Conservation (phyloP, 2,329 filamentous ascomycete species). For the Pseudovirgaria hyperparasitica region DNA sequence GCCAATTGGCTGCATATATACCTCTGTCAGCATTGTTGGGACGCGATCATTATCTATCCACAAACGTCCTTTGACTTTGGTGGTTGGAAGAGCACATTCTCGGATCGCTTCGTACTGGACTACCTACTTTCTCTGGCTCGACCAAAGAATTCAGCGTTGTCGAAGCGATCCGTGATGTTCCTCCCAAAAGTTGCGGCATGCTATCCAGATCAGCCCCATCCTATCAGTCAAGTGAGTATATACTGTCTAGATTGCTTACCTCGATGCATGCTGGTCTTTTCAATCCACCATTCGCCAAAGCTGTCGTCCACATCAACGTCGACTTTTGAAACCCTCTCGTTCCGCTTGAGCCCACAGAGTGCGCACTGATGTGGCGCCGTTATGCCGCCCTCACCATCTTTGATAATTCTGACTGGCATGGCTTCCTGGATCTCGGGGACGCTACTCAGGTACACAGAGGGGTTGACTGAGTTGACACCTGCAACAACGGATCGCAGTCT, state of each 20-base stretch:
- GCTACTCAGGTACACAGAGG: constrained; percentile 21
- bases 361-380: constrained; percentile 66
- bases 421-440: constrained; percentile 61
- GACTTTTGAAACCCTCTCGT: constrained; percentile 66
- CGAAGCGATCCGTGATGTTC: constrained; percentile 58
- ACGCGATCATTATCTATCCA: no score
- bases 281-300: constrained; percentile 94
- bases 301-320: constrained; percentile 73
- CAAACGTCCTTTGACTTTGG: no score
- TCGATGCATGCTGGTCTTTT: constrained; percentile 55
- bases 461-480: constrained; percentile 41
- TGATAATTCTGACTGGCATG: constrained; percentile 55
- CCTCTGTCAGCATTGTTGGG: no score
- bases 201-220: constrained; percentile 23
- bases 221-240: background rate
- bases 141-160: constrained; percentile 41
- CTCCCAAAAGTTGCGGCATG: constrained; percentile 77
- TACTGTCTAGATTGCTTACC: constrained; percentile 28
- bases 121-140: constrained; percentile 3
- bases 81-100: no score
- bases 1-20: no score
- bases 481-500: constrained; percentile 61
- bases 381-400: constrained; percentile 49
- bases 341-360: constrained; percentile 76
- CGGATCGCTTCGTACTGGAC: background rate